Percentiles rank a stretch among this genome's conserved stretches.
phyloP scores from a whole-genome alignment of 306 rosid genomes.

The Cicer judaicum region DNA sequence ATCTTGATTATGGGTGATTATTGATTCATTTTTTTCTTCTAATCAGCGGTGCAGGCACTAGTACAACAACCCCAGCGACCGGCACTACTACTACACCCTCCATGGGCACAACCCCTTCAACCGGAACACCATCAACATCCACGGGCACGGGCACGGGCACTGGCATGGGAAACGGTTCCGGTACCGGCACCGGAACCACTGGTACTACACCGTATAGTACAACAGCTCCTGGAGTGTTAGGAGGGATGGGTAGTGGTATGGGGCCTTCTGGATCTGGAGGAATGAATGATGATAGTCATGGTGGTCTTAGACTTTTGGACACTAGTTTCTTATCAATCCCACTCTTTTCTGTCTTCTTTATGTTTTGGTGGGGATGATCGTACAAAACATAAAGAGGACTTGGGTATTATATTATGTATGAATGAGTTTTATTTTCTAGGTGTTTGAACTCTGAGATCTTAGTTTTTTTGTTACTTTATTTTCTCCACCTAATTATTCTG shows the following conservation, averaged over 20 bases:
- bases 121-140: conserved; percentile 35
- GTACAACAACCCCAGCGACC: conserved; percentile 45
- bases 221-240: conserved; percentile 63
- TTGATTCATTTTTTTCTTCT: background rate
- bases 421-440: conserved; percentile 61
- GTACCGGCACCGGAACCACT: background rate
- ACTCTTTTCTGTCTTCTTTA: conserved; percentile 54
- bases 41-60: conserved; percentile 59
- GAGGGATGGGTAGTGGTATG: conserved; percentile 73
- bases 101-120: background rate
- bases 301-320: conserved; percentile 50
- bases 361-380: conserved; percentile 65
- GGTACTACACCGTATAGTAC: conserved; percentile 50
- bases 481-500: conserved; percentile 36
- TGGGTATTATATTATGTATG: conserved; percentile 13
- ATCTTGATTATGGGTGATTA: background rate
- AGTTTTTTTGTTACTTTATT: conserved; percentile 40
- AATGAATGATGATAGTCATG: conserved; percentile 70
- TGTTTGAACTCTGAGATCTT: conserved; percentile 54
- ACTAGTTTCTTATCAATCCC: conserved; percentile 34
- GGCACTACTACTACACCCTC: conserved; percentile 21
- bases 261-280: conserved; percentile 85
- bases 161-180: background rate
- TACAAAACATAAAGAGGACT: conserved; percentile 1
- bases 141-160: background rate